A percentile compares a stretch with the other conserved stretches of the same genome.
These are phyloP conservation scores for Candida palmyrensis DNA, from an alignment of 805 yeast genomes.

Conservation along the genomic window DNA sequence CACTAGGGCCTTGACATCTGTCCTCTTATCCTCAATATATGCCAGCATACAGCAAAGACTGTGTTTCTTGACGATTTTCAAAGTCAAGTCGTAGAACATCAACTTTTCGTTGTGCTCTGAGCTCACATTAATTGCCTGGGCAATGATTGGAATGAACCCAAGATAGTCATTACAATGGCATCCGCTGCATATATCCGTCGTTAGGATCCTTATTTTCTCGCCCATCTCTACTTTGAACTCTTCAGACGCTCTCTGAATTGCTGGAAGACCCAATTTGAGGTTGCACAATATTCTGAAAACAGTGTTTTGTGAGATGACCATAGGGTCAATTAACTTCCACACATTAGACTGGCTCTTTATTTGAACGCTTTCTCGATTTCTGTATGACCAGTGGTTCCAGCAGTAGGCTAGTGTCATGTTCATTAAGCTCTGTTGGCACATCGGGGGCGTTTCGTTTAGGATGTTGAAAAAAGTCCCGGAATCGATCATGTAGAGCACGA, in stretches of 20 bases:
- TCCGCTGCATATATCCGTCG: constrained; percentile 9
- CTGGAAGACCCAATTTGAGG: constrained; percentile 23
- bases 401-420: constrained; percentile 42
- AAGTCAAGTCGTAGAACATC: constrained; percentile 22
- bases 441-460: constrained; percentile 13
- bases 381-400: constrained; percentile 37
- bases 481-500: constrained; percentile 38
- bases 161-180: constrained; percentile 25
- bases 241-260: constrained; percentile 14
- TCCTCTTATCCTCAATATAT: constrained; percentile 17
- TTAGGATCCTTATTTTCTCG: constrained; percentile 11
- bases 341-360: too few species aligned
- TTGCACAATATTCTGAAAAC: constrained; percentile 31
- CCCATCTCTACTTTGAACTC: constrained; percentile 5
- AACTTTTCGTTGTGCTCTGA: constrained; percentile 11
- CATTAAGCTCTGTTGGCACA: constrained; percentile 24
- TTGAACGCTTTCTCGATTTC: constrained; percentile 14
- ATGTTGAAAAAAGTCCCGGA: constrained; percentile 29
- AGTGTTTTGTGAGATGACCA: constrained; percentile 21
- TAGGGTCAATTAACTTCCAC: constrained; percentile 30
- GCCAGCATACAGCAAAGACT: constrained; percentile 29
- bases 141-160: constrained; percentile 28
- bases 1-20: constrained; percentile 21
- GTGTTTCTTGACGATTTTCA: constrained; percentile 20
- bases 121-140: constrained; percentile 25